phyloP scores from a whole-genome alignment of 139 green algal species.

The Ettlia oleoabundans region DNA sequence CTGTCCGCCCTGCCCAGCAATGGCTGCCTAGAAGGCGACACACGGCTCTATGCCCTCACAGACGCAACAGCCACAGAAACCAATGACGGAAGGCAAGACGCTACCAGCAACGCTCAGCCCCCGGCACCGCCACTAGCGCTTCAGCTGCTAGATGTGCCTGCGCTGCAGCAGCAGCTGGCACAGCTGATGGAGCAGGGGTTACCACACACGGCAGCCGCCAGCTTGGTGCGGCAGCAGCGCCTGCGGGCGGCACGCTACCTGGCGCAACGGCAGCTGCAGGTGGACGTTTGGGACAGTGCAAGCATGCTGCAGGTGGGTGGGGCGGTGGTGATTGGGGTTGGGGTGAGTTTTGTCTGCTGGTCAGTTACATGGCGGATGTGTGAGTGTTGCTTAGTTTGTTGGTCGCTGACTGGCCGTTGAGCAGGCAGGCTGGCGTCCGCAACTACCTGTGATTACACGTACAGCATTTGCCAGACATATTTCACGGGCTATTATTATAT shows the following conservation, averaged over 20 bases:
- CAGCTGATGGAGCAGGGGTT: neutral
- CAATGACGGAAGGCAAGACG: too few species aligned
- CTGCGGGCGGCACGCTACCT: constrained; percentile 8
- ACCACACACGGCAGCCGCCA: neutral
- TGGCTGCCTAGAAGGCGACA: neutral
- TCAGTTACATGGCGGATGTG: too few species aligned
- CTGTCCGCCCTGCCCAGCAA: neutral
- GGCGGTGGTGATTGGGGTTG: neutral
- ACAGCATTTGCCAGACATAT: too few species aligned
- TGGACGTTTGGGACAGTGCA: constrained; percentile 33
- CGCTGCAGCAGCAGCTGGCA: constrained; percentile 1
- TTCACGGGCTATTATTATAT: too few species aligned
- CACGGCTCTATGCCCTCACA: constrained; percentile 29
- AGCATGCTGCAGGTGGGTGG: constrained; percentile 17
- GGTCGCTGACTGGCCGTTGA: too few species aligned
- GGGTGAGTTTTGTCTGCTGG: neutral
- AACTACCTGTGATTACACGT: too few species aligned
- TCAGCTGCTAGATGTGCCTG: constrained; percentile 13
- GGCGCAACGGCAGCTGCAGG: constrained; percentile 19
- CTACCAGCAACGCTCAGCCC: too few species aligned
- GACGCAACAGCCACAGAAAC: too few species aligned
- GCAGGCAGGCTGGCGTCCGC: too few species aligned
- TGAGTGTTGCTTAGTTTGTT: too few species aligned
- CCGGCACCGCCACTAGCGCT: neutral
- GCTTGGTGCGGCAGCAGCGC: constrained; percentile 18